These are phyloP conservation scores for Sistotremastrum niveocremeum DNA, from an alignment of 768 basidiomycete species.

Conservation along the genomic window DNA sequence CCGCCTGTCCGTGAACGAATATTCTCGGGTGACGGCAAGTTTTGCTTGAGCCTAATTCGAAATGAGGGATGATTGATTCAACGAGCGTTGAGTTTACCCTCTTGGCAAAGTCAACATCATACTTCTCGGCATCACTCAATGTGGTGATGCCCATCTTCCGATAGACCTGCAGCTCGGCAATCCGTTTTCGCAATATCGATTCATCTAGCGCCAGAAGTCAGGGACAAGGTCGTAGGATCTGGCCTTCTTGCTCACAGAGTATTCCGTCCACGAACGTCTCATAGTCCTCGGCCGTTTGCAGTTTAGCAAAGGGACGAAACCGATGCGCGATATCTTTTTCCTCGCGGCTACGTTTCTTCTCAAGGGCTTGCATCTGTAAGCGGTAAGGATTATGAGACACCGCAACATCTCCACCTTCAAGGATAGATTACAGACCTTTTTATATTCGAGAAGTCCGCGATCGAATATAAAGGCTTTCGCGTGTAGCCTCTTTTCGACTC, in stretches of 20 bases:
- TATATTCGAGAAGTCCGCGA: conserved; percentile 82
- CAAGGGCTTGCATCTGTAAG: conserved; percentile 71
- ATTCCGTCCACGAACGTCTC: conserved; percentile 81
- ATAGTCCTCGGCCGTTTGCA: conserved; percentile 87
- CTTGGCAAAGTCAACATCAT: conserved; percentile 59
- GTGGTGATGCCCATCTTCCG: conserved; percentile 76
- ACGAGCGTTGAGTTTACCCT: conserved; percentile 37
- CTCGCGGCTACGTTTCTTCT: conserved; percentile 83
- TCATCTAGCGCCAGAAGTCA: conserved; percentile 45
- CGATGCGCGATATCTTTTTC: conserved; percentile 85
- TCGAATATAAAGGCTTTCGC: conserved; percentile 86
- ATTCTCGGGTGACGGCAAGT: conserved; percentile 41
- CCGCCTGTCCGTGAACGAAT: conserved; percentile 16
- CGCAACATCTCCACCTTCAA: background rate
- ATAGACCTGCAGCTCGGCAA: conserved; percentile 85
- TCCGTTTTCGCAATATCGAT: conserved; percentile 70
- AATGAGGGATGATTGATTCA: background rate
- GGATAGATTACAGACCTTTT: conserved; percentile 49
- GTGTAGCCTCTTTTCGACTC: conserved; percentile 73
- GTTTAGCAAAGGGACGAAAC: conserved; percentile 76
- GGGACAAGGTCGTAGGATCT: background rate
- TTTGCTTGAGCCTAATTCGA: conserved; percentile 46
- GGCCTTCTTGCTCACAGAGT: conserved; percentile 46
- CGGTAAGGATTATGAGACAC: conserved; percentile 6
- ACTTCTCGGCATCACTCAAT: conserved; percentile 82